Evolutionary conservation across 441 rosid species (phyloP), one percentile per base, ranked within the genome.

Genomic region (Euphorbia celastroides): DNA sequence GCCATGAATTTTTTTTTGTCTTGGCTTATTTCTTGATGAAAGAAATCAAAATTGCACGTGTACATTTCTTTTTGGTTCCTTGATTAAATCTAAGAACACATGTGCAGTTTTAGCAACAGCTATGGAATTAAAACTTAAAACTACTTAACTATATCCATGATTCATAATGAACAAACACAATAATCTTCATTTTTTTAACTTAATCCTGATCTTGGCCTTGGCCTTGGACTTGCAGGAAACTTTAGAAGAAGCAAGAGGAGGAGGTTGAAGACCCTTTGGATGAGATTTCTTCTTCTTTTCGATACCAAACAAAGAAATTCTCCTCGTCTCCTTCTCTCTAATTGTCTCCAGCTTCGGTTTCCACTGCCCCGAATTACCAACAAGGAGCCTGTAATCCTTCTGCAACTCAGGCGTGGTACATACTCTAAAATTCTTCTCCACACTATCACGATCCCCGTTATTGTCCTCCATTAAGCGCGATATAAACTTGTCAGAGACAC

Each of bases 291-390:
- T 81, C 70, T 72, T 78, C 34, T 75, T 81, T 78, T 71, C 82
- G 74, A 78, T 79, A 42, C 89, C 86, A 69, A 86, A 69, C 7
- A 83, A 72, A 51, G 75, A 72, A 71, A 78, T 44, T 62, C 64
- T 82, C 60, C 72, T 74, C 83, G 72, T 85, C 74, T 73, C 73
- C 5, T 56, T 78, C 78, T 92, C 98, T 26, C 27, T 78, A 20
- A 92, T 88, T 0, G 93, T 84, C 72, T 89, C 98, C 26, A 92
- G 83, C 87, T 86, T 86, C 0, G 98, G 98, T 59, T 88, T 84
- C 98, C 98, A 92, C 42, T 66, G 83, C 11, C 88, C 75, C 14
- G 82, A 71, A 50, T 41, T 10, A 10, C 82, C 80, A 14, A 83
- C 94, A 13, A 89, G 78, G 77, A 71, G 80, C 14, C 72, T 57